Conservation (phyloP, 495 filamentous ascomycete genomes). For the Recurvomyces mirabilis region DNA sequence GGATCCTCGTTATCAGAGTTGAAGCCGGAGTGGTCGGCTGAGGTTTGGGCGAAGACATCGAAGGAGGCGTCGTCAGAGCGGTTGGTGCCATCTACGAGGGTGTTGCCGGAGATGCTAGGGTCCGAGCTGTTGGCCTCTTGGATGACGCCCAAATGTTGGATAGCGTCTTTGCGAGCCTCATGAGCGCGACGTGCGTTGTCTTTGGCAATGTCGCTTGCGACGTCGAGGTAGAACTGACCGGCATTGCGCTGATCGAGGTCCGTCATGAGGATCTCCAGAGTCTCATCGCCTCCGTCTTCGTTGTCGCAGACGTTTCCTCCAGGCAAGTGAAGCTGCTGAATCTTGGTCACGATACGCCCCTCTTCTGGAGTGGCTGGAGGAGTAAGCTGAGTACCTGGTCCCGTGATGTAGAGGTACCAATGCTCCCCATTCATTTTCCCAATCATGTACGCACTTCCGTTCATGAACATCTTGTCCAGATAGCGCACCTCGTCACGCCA, state of each 20-base stretch:
- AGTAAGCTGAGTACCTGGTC: conserved; percentile 67
- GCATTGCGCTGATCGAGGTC: conserved; percentile 87
- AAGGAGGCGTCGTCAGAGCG: conserved; percentile 42
- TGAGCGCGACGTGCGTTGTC: conserved; percentile 38
- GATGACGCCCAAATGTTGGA: conserved; percentile 39
- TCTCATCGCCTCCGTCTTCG: conserved; percentile 57
- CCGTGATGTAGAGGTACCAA: conserved; percentile 96
- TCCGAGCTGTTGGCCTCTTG: conserved; percentile 22
- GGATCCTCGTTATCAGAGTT: conserved; percentile 43
- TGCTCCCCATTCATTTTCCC: conserved; percentile 99
- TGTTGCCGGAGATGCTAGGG: conserved; percentile 34
- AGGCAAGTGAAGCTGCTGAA: conserved; percentile 49
- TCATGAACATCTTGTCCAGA: conserved; percentile 77
- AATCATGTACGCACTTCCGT: conserved; percentile 98
- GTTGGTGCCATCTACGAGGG: conserved; percentile 28
- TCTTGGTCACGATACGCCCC: conserved; percentile 50
- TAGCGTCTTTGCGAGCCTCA: conserved; percentile 42
- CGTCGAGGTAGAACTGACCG: conserved; percentile 89
- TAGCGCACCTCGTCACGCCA: conserved; percentile 93
- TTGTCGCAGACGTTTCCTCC: conserved; percentile 1
- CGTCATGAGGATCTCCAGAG: conserved; percentile 95
- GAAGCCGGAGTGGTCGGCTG: conserved; percentile 53
- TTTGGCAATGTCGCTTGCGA: conserved; percentile 80
- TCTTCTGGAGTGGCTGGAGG: conserved; percentile 70
- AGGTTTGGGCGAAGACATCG: conserved; percentile 70